Evolutionary conservation across 2,329 filamentous ascomycete genomes (phyloP), one percentile per base, ranked within the genome.

Genomic region (Fusarium paranaense): DNA sequence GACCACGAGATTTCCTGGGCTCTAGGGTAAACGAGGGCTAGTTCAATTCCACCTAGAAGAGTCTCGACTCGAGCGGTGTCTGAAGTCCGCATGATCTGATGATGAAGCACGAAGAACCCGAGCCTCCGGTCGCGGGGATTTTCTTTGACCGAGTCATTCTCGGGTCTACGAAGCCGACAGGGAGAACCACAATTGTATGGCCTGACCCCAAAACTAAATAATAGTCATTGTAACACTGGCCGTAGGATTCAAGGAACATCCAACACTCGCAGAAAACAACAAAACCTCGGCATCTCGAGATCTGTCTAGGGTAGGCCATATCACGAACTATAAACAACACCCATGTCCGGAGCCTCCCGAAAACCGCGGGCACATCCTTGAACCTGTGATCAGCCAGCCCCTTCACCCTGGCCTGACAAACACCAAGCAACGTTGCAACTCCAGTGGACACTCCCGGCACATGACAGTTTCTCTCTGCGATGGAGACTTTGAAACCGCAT

Each of bases 341-440:
- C 59, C 67, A 71, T 33, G 27, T 22, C 27, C 67, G 59, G 52
- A 22, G 40, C 37, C 37, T 57, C 2, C 35, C 38, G 20, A 35
- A 37, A 61, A 16, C 52, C 22, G 40, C 54, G 56, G 56, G 56
- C 32, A 58, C 16, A 58, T 38, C 56, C 56, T 37, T 58, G 56
- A 40, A 58, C n/a, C 18, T 40, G 54, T 45, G 11, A 58, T 66
- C 57, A 60, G 16, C 40, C 11, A 45, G 27, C 27, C 58, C 32
- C 14, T 33, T 33, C 37, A 59, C 35, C 54, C 40, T 58, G 56
- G 59, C 57, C 64, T 74, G 68, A 72, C 47, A 69, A 54, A 57
- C 33, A 60, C 20, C 27, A 66, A 38, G 69, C 57, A 70, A 75
- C 72, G 72, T 74, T 74, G 60, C 72, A 73, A 18, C 71, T 52